Conservation (phyloP, 768 basidiomycete genomes). For the Amanita thiersii region DNA sequence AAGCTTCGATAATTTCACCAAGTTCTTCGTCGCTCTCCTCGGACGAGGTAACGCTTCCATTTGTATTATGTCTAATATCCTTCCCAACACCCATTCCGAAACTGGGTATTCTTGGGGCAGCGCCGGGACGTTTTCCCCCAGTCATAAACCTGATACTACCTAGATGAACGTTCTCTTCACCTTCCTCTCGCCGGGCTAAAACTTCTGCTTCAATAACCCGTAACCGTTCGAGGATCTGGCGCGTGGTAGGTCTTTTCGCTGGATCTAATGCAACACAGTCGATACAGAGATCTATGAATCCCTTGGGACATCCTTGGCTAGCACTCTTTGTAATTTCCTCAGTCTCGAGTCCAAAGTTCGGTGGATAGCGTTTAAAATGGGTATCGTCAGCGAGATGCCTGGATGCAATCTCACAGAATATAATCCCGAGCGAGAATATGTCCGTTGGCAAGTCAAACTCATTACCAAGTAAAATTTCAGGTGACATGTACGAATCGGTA, state of each 20-base stretch:
- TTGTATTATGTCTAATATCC: conserved; percentile 39
- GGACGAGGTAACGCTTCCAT: conserved; percentile 23
- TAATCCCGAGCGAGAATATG: conserved; percentile 88
- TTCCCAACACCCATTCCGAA: conserved; percentile 70
- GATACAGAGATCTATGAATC: conserved; percentile 69
- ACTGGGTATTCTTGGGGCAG: conserved; percentile 75
- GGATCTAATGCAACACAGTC: conserved; percentile 70
- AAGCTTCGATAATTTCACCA: conserved; percentile 46
- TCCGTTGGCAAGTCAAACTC: conserved; percentile 94
- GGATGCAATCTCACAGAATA: conserved; percentile 86
- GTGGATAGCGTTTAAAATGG: conserved; percentile 70
- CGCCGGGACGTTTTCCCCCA: conserved; percentile 47
- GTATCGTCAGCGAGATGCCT: conserved; percentile 80
- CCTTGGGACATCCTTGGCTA: conserved; percentile 68
- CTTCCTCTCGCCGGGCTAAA: conserved; percentile 52
- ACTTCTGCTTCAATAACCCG: conserved; percentile 81
- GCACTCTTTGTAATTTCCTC: conserved; percentile 65
- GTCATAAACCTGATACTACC: conserved; percentile 83
- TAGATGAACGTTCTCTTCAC: conserved; percentile 59
- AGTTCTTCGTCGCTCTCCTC: conserved; percentile 68
- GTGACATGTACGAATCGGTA: conserved; percentile 96
- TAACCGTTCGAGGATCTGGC: conserved; percentile 72
- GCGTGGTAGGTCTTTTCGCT: conserved; percentile 61
- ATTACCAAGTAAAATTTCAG: conserved; percentile 85
- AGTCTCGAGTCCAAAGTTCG: conserved; percentile 69